Percentiles rank a stretch among this genome's conserved stretches.
phyloP scores from a whole-genome alignment of 257 asterid species.

The Nemophila menziesii region DNA sequence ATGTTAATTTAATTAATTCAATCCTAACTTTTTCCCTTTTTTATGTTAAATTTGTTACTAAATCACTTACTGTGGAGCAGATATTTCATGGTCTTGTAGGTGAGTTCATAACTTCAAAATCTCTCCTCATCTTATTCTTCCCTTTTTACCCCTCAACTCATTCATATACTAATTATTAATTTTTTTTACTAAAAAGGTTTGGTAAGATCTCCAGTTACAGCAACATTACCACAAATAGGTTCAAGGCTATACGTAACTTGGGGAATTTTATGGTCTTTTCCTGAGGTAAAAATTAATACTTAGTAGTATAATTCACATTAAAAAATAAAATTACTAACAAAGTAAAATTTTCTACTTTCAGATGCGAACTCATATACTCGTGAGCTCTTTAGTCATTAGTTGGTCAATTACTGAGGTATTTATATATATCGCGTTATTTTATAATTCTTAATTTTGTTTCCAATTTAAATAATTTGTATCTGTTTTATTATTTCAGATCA shows the following conservation, averaged over 20 bases:
- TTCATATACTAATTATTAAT: background rate
- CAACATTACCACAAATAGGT: conserved; percentile 80
- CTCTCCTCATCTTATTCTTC: background rate
- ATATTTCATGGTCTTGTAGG: conserved; percentile 39
- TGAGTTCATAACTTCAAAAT: conserved; percentile 9
- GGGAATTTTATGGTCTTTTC: conserved; percentile 87
- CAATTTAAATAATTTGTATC: too few species aligned
- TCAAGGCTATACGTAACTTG: conserved; percentile 74
- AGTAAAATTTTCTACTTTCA: conserved; percentile 8
- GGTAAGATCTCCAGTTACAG: conserved; percentile 86
- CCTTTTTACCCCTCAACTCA: background rate
- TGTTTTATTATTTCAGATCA: conserved; percentile 19
- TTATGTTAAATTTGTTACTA: background rate
- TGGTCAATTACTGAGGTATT: conserved; percentile 75
- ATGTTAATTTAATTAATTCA: background rate
- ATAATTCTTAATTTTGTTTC: background rate
- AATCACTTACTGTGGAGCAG: conserved; percentile 16
- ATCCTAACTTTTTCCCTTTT: conserved; percentile 7
- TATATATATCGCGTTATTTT: background rate
- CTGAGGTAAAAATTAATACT: conserved; percentile 32
- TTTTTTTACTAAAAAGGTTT: conserved; percentile 15
- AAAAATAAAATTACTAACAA: conserved; percentile 1
- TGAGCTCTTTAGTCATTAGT: conserved; percentile 61
- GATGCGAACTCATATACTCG: conserved; percentile 52
- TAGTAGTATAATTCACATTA: background rate